phyloP scores from a whole-genome alignment of 768 basidiomycete genomes.

The Phlegmacium glaucopus region DNA sequence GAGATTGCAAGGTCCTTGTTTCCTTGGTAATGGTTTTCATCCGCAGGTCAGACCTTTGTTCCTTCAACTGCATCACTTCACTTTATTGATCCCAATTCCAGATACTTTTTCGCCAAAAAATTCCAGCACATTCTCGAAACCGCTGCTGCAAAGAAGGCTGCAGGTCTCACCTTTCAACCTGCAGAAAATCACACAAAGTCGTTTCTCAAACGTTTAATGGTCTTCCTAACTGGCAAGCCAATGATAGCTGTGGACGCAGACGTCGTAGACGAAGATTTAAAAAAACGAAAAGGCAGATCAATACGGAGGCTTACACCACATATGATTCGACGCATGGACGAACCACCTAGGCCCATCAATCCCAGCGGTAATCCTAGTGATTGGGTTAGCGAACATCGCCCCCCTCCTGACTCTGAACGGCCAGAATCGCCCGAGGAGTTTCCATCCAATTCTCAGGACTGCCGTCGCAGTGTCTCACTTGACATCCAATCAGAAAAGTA shows the following conservation, averaged over 20 bases:
- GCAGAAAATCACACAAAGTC: conserved; percentile 17
- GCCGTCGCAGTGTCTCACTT: not conserved
- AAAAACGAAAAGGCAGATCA: conserved; percentile 18
- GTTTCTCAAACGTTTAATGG: conserved; percentile 20
- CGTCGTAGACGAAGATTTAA: conserved; percentile 2
- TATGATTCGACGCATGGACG: conserved; percentile 77
- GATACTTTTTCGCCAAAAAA: conserved; percentile 68
- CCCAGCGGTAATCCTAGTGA: too few relatives aligned
- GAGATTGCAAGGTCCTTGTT: conserved; percentile 55
- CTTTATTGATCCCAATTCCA: conserved; percentile 21
- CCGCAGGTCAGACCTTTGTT: conserved; percentile 50
- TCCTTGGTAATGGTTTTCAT: conserved; percentile 84
- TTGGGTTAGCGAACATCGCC: not conserved
- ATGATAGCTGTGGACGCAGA: conserved; percentile 14
- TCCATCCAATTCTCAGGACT: not conserved
- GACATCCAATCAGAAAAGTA: not conserved
- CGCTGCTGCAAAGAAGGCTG: conserved; percentile 30
- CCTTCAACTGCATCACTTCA: not conserved
- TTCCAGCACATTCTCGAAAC: conserved; percentile 56
- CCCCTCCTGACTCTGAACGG: not conserved
- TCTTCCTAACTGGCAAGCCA: conserved; percentile 13
- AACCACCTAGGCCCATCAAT: conserved; percentile 63
- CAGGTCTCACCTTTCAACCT: conserved; percentile 15
- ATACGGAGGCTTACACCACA: conserved; percentile 51
- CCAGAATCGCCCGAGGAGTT: not conserved